phyloP scores from a whole-genome alignment of 495 filamentous ascomycete genomes.

The Neurospora sp. region DNA sequence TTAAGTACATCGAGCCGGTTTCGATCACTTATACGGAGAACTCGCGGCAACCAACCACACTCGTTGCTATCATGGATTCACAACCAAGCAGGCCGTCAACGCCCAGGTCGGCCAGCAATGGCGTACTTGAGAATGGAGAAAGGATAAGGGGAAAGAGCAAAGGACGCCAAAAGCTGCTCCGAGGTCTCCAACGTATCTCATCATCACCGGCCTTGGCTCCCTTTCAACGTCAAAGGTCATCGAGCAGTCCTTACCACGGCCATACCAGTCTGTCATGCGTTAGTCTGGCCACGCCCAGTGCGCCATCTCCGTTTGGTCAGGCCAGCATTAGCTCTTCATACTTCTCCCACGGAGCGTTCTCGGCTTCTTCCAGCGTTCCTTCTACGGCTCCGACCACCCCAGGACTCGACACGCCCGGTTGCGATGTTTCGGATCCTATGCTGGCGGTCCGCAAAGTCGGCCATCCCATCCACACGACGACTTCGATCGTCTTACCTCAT shows the following conservation, averaged over 20 bases:
- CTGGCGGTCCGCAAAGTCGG: conserved; percentile 26
- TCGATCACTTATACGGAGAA: neutral
- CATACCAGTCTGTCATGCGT: conserved; percentile 65
- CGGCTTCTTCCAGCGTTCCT: conserved; percentile 54
- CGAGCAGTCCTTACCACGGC: conserved; percentile 52
- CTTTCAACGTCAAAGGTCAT: conserved; percentile 52
- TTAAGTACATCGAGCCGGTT: neutral
- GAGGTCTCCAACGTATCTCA: conserved; percentile 77
- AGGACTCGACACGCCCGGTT: conserved; percentile 25
- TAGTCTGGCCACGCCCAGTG: conserved; percentile 51
- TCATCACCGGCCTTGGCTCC: conserved; percentile 71
- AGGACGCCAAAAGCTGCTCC: conserved; percentile 63
- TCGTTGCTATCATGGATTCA: neutral
- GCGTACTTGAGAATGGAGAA: conserved; percentile 8
- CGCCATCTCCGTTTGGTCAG: conserved; percentile 42
- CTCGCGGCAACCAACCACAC: neutral
- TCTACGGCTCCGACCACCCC: conserved; percentile 48
- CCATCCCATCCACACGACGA: conserved; percentile 21
- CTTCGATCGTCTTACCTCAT: conserved; percentile 53
- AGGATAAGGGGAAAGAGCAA: conserved; percentile 55
- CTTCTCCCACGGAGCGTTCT: conserved; percentile 45
- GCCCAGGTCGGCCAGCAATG: conserved; percentile 3
- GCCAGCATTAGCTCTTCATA: conserved; percentile 45
- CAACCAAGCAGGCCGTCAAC: neutral
- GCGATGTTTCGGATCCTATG: conserved; percentile 25